Base-by-base conservation (phyloP, 495 filamentous ascomycete genomes). In the Pseudoneurospora amorphoporcata region DNA sequence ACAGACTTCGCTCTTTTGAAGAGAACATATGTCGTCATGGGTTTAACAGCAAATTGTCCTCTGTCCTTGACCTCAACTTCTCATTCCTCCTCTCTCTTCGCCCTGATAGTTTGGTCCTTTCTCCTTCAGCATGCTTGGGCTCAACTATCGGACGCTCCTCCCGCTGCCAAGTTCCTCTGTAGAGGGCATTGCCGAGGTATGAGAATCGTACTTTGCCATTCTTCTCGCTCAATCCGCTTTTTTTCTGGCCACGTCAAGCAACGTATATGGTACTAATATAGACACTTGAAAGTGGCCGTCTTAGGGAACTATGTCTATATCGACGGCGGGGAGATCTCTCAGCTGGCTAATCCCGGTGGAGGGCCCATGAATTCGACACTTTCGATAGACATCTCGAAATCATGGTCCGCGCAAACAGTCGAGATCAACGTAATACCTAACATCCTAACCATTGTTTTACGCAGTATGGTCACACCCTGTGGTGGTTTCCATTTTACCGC, bases 221-320 rank as follows among this genome's bases (percentile, higher is more conserved):
- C 14, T 16, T 42, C 40, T 42, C 40, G 1, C 14, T 0, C 0
- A 16, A 16, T 1, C 3, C 40, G 4, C 0, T 0, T 4, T 0
- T 17, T 42, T 23, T 23, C 14, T 42, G 1, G 10, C 3, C 40
- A 12, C 0, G 0, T 16, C 40, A 42, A 4, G 0, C 40, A 42
- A 17, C 14, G 10, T 17, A 4, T 6, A 42, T 42, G 40, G 40
- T 42, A 42, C 14, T 42, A 16, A 42, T 16, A 42, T 3, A 42
- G 12, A 4, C 40, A 12, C 40, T 42, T 42, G 2, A 5, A 42
- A 42, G 75, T 38, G 2, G 70, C 75, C 32, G 71, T 76, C n/a
- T 72, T 76, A n/a, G n/a, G n/a, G n/a, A n/a, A n/a, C n/a, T n/a
- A n/a, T n/a, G n/a, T n/a, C n/a, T n/a, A n/a, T n/a, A n/a, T n/a